These are phyloP conservation scores for Verticillium albo-atrum DNA, from an alignment of 2,329 filamentous ascomycete species.

Conservation along the genomic window DNA sequence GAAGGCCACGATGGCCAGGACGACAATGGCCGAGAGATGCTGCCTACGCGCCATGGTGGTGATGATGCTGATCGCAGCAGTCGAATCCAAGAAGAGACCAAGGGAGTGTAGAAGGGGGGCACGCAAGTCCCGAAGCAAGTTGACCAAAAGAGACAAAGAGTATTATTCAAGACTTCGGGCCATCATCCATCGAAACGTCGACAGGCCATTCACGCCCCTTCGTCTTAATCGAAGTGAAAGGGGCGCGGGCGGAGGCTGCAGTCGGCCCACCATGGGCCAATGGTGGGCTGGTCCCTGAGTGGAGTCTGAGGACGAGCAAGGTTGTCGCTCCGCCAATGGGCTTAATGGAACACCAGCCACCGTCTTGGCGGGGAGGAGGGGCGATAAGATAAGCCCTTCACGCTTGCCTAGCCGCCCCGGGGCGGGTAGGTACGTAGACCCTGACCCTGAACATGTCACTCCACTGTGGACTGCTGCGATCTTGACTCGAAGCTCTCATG, in stretches of 20 bases:
- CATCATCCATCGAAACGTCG: neutral
- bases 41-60: constrained; percentile 46
- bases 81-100: neutral
- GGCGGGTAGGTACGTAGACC: too few species aligned
- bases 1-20: constrained; percentile 51
- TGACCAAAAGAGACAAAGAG: neutral
- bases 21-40: constrained; percentile 48
- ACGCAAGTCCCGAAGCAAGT: neutral
- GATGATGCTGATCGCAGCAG: neutral
- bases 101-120: neutral
- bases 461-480: too few species aligned
- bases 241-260: neutral
- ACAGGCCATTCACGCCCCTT: neutral
- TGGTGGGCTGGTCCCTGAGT: neutral
- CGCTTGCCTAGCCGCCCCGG: too few species aligned
- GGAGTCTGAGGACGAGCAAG: neutral
- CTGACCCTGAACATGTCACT: too few species aligned
- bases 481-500: neutral
- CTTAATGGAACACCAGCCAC: neutral
- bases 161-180: neutral
- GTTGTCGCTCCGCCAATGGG: neutral
- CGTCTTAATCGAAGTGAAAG: neutral
- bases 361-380: neutral
- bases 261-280: neutral
- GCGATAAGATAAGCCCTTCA: neutral